Base-by-base conservation (phyloP, 1,284 basidiomycete genomes). In the Coniferiporia sulphurascens region DNA sequence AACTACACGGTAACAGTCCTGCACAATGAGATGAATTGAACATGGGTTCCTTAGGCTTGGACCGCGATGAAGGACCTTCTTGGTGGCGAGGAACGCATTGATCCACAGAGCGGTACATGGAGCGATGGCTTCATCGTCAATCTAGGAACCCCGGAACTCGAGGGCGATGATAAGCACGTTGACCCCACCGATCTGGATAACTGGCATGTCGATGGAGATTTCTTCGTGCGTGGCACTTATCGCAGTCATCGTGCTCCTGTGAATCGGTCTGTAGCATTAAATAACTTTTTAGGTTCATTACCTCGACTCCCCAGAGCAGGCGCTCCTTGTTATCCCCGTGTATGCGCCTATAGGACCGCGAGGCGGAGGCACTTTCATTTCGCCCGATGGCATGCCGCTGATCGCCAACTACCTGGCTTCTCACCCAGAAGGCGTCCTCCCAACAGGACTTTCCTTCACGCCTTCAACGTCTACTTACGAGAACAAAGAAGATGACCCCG, bases 151-250 rank as follows among this genome's bases (percentile, higher is more conserved):
- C 71, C 75, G 7, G 76, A 77, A 48, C 70, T 75, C 49, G 75
- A 76, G 59, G 68, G 70, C 32, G 62, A 64, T 15, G 68, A 65
- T 13, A 66, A 70, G 48, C 61, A 62, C 10, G 67, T 74, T 43
- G 68, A 71, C 27, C 79, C 79, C 6, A 65, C 69, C 57, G 74
- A 80, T 60, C 68, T 85, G 59, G 76, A 77, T 62, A 83, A 83
- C 64, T 86, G 83, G 82, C 83, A 86, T 68, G 80, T 83, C 52
- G 83, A 84, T 68, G 83, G 83, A 36, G 83, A 85, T 66, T 85
- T 84, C 67, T 85, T 84, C 68, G 77, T 78, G 61, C n/a, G 19
- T 21, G 45, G 8, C 12, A 38, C 32, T 27, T 59, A 57, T 57
- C 57, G 45, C 27, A 22, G 19, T 6, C 35, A 10, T 17, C 9